Conservation (phyloP, 768 basidiomycete genomes). For the Russula virescens region DNA sequence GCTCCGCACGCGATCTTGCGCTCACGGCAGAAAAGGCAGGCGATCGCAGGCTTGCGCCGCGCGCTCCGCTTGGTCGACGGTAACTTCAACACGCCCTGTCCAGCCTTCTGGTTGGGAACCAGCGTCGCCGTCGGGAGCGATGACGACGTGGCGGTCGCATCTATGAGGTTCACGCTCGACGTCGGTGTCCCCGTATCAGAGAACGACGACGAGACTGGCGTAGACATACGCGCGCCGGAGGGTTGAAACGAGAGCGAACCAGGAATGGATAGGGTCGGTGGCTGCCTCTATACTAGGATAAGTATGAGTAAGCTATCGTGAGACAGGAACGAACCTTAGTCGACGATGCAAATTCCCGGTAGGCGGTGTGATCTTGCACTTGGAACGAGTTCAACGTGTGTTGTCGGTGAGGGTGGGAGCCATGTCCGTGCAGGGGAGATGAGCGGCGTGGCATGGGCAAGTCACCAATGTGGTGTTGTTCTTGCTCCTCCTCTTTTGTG, state of each 20-base stretch:
- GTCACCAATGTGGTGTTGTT: neutral
- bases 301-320: constrained; percentile 5
- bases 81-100: constrained; percentile 20
- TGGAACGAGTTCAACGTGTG: constrained; percentile 7
- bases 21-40: constrained; percentile 39
- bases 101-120: constrained; percentile 16
- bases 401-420: constrained; percentile 4
- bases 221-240: neutral
- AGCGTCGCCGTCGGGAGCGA: neutral
- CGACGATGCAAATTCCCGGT: constrained; percentile 10
- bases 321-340: constrained; percentile 19
- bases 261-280: constrained; percentile 12
- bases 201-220: constrained; percentile 12
- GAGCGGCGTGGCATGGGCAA: constrained; percentile 7
- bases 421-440: neutral
- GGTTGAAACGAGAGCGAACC: constrained; percentile 1
- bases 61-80: constrained; percentile 17
- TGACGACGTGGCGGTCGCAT: neutral
- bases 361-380: constrained; percentile 18
- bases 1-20: constrained; percentile 39
- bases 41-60: constrained; percentile 28
- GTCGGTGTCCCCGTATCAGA: constrained; percentile 18
- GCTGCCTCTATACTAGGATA: constrained; percentile 11
- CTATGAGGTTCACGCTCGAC: constrained; percentile 10
- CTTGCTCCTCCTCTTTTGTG: constrained; percentile 12